Base-by-base conservation (phyloP, 1,139 yeast species). In the Saccharomyces hybrid region DNA sequence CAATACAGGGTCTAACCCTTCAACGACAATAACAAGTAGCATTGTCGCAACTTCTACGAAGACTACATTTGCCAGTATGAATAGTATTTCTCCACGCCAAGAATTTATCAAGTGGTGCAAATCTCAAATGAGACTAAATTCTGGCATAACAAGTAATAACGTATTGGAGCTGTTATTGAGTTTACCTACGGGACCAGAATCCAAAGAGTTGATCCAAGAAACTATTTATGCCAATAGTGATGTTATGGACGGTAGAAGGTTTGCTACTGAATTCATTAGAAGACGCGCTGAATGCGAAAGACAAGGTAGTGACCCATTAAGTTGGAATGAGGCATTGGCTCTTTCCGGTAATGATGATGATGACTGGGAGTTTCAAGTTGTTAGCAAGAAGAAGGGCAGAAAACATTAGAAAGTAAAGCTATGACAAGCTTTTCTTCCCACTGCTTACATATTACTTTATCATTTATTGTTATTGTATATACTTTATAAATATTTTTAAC, bases 201-300 rank as follows among this genome's bases (percentile, higher is more conserved):
- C 96, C 1, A 77, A 79, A 51, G 96, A 85, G 68, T 88, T 93
- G 67, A 90, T 93, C 67, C 84, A 96, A 3, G 99, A 93, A 69
- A 88, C 97, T 11, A 84, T 93, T 58, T 90, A 90, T 72, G 83
- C 95, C 51, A 88, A 93, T 61, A 88, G 96, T 31, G 82, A 93
- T 2, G 86, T 95, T 2, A 84, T 91, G 88, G 97, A 93, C 69
- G 99, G 98, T 26, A 83, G 97, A 68, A 79, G 96, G 59, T 93
- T 91, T 75, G 96, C 98, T 1, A 82, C 80, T 57, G 98, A 93
- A 67, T 93, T 93, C 69, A 75, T 86, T 69, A 87, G 85, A 73
- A 83, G 88, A 68, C 84, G 95, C 66, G 78, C 77, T 61, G 79
- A 75, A 56, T 90, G 88, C 52, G 96, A 88, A 67, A 79, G 73